Evolutionary conservation across 345 rosid species (phyloP), one percentile per base, ranked within the genome.

Genomic region (Hypericum perforatum): DNA sequence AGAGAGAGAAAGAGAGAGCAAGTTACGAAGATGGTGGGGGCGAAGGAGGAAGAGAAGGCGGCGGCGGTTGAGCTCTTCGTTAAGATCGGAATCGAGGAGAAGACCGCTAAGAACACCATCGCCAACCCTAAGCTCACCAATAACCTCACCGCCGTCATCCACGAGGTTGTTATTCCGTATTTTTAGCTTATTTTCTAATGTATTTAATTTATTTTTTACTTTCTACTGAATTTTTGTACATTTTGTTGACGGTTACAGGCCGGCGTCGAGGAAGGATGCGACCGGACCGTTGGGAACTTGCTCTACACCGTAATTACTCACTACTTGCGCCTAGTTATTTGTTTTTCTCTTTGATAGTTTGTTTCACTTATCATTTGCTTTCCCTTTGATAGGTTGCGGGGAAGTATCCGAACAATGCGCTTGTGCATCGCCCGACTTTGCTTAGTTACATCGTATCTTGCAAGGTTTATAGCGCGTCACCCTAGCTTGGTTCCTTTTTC

Each of bases 81-180:
- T 60, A 88, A 79, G 64, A 83, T 81, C 11, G 94, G 94, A 38
- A 75, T 92, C 53, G 98, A 92, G 14, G 91, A 88, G 59, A 74
- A 81, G 47, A 92, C 88, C 5, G 97, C 94, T 9, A 60, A 65
- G 22, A 78, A 85, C 78, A 85, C 98, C 52, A 49, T 85, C 13
- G 89, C 91, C 48, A 92, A 88, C 69, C 66, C 67, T 70, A 88
- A 88, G 74, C 90, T 92, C 65, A 92, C 96, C 47, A 41, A 80
- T 58, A 92, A 83, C 69, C 85, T 92, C 54, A 77, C 82, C 6
- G 78, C 81, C 63, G 85, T 92, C 63, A 80, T 92, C 54, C 69
- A 67, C 75, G 97, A 92, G 97, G 98, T 88, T 49, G 8, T 16
- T 0, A 39, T 22, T 16, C 7, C 39, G 14, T 5, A 6, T 11